Base-by-base conservation (phyloP, 1,284 basidiomycete genomes). In the Stereum hirsutum region DNA sequence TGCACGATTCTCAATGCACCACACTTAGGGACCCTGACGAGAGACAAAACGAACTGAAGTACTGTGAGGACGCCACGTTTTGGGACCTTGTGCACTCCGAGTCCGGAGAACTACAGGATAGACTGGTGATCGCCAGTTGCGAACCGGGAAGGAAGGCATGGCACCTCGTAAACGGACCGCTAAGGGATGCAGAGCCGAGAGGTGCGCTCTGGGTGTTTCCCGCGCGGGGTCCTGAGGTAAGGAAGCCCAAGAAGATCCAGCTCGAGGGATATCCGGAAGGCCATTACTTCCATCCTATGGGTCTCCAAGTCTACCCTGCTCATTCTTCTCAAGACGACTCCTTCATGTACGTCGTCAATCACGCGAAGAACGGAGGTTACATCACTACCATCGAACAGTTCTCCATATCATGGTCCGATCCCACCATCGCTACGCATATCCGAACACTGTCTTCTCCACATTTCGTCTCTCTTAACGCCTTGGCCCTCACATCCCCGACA, bases 341-440 rank as follows among this genome's bases (percentile, higher is more conserved):
- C 32, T 70, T 71, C 49, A 62, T 84, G 38, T 81, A 79, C 54
- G 64, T 77, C 32, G 64, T 81, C 48, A 85, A 84, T 58, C 81
- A 84, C 54, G 76, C 75, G n/a, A n/a, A n/a, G n/a, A n/a, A n/a
- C n/a, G n/a, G n/a, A n/a, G n/a, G n/a, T n/a, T n/a, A n/a, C n/a
- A n/a, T n/a, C n/a, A n/a, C n/a, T n/a, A 69, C 73, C 40, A 72
- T 85, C 39, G 82, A 85, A 56, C 77, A 83, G 41, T 84, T 85
- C 52, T 46, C 59, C 1, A 50, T 84, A 32, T 63, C 68, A 20
- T 75, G 75, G 0, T 53, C 61, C 2, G 46, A 55, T 0, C 66
- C 66, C 0, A 58, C 59, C 6, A 53, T 58, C 20, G 77, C 74
- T 17, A 66, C 51, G 10, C 65, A 78, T 56, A 54, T 81, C 26